These are phyloP conservation scores for Arbutus unedo DNA, from an alignment of 148 eudicot genomes.

Conservation along the genomic window DNA sequence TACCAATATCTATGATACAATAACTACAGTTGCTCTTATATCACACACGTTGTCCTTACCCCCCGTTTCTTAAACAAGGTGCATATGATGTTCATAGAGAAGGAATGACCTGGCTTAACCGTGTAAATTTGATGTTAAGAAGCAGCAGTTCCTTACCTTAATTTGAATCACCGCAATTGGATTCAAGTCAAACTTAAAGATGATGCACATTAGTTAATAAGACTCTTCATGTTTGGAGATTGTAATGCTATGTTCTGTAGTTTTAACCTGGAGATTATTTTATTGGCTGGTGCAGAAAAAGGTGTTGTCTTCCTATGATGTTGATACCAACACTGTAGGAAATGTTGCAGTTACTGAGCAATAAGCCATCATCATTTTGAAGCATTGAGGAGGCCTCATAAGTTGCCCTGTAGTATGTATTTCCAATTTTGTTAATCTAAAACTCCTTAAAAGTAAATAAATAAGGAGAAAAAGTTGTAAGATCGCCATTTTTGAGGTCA, in stretches of 20 bases:
- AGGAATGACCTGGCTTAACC: not conserved
- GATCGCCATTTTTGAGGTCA: not conserved
- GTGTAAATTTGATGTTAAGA: not conserved
- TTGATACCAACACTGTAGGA: slow-evolving; percentile 26
- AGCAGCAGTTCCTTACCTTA: not conserved
- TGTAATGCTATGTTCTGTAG: not conserved
- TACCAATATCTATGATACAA: not conserved
- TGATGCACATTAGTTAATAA: not conserved
- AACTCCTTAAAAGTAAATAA: not conserved
- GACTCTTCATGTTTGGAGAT: not conserved
- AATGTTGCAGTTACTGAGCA: slow-evolving; percentile 24
- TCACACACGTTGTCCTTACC: not conserved
- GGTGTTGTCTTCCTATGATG: slow-evolving; percentile 43
- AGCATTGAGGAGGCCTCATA: slow-evolving; percentile 13
- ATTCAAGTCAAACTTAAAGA: not conserved
- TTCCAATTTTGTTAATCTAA: not conserved
- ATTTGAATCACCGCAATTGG: not conserved
- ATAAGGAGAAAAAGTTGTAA: not conserved
- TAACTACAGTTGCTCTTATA: not conserved
- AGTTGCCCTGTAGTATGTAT: slow-evolving; percentile 19
- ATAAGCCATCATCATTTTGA: slow-evolving; percentile 25
- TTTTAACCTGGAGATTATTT: slow-evolving; percentile 24
- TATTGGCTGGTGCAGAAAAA: slow-evolving; percentile 41
- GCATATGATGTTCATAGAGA: not conserved
- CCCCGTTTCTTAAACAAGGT: not conserved